phyloP scores from a whole-genome alignment of 345 rosid genomes.

The Sonneratia alba region DNA sequence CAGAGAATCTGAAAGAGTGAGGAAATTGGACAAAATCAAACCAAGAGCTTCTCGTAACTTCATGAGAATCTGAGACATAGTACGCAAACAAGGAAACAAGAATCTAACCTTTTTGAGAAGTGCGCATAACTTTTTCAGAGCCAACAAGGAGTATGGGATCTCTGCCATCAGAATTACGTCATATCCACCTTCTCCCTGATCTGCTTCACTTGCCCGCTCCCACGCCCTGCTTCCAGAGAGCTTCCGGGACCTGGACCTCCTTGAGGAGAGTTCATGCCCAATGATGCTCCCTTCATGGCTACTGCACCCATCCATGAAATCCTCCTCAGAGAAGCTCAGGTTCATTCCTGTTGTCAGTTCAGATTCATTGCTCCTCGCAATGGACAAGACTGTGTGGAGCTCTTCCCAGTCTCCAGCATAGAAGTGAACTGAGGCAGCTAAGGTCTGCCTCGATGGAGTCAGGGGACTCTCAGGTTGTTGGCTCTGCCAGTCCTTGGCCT shows the following conservation, averaged over 20 bases:
- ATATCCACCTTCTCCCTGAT: conserved; percentile 83
- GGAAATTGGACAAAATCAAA: background rate
- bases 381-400: conserved; percentile 70
- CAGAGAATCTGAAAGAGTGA: background rate
- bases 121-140: conserved; percentile 71
- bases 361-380: conserved; percentile 48
- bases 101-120: conserved; percentile 82
- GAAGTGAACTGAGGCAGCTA: conserved; percentile 72
- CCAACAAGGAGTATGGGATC: conserved; percentile 58
- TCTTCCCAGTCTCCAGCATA: conserved; percentile 97
- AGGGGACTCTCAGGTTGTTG: conserved; percentile 77
- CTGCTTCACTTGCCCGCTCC: conserved; percentile 84
- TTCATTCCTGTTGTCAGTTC: conserved; percentile 59
- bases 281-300: conserved; percentile 90
- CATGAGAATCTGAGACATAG: background rate
- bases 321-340: conserved; percentile 86
- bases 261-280: conserved; percentile 60
- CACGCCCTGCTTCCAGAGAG: conserved; percentile 96
- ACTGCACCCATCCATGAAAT: conserved; percentile 87
- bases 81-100: background rate
- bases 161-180: conserved; percentile 91
- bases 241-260: conserved; percentile 86
- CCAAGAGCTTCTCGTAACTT: background rate
- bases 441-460: conserved; percentile 79
- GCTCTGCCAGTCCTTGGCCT: conserved; percentile 80